Percentiles rank a stretch among this genome's conserved stretches.
Conservation (phyloP, 305 asterid species). For the Solanum aculeatissimum region DNA sequence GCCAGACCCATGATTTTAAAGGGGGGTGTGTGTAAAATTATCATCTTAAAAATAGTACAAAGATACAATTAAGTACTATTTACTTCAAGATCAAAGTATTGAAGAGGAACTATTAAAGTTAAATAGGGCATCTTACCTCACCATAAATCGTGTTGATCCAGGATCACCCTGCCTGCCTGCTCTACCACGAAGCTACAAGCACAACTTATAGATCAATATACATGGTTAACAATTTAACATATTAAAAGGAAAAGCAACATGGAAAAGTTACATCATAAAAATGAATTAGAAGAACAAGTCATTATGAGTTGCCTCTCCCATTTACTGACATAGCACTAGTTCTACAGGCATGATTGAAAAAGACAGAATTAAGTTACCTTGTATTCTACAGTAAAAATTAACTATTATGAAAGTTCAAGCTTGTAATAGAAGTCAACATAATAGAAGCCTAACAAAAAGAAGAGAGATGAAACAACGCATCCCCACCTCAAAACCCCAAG, state of each 20-base stretch:
- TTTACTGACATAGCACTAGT: not conserved
- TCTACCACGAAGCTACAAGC: constrained; percentile 88
- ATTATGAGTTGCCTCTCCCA: not conserved
- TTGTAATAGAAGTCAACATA: not conserved
- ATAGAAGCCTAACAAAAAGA: not conserved
- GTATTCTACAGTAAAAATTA: not conserved
- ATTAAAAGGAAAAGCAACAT: not conserved
- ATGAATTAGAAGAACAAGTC: not conserved
- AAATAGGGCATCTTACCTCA: constrained; percentile 50
- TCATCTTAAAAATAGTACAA: not conserved
- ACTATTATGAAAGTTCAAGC: not conserved
- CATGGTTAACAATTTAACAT: not conserved
- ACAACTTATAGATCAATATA: not conserved
- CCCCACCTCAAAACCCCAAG: not conserved
- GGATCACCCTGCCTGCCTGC: constrained; percentile 99
- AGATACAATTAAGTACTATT: not conserved
- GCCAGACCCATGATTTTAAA: not conserved
- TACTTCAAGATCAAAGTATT: not conserved
- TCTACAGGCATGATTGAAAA: not conserved
- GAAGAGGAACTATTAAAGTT: not conserved
- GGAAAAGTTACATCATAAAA: not conserved
- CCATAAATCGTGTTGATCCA: constrained; percentile 98
- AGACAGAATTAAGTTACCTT: not conserved
- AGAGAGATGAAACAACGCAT: not conserved
- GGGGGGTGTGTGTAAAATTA: not conserved